A percentile compares a stretch with the other conserved stretches of the same genome.
These are phyloP conservation scores for Penium margaritaceum DNA, from an alignment of 139 green algal genomes.

Conservation along the genomic window DNA sequence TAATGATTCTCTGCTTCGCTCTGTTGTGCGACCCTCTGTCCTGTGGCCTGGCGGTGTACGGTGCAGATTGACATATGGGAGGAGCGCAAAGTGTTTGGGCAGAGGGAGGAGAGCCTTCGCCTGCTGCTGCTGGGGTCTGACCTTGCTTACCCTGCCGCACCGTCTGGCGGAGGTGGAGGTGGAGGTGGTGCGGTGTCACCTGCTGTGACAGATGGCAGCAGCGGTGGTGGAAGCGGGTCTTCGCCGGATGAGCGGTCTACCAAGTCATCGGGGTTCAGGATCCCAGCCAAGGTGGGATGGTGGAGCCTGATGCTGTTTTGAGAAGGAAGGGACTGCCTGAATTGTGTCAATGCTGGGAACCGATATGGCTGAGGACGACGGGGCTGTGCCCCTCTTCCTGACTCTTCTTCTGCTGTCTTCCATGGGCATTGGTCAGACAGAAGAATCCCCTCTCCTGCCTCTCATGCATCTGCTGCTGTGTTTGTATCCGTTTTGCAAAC, in stretches of 20 bases:
- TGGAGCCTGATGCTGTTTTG: neutral
- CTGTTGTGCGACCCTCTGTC: no score
- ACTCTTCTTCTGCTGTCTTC: no score
- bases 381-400: no score
- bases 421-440: no score
- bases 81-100: conserved; percentile 42
- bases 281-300: neutral
- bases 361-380: no score
- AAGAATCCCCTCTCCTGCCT: neutral
- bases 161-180: neutral
- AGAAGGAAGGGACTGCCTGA: neutral
- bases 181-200: neutral
- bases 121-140: conserved; percentile 15
- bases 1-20: no score
- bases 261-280: neutral
- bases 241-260: neutral
- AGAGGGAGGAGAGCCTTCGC: conserved; percentile 13
- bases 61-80: conserved; percentile 46
- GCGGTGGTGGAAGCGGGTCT: no score
- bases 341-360: no score
- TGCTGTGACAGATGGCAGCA: neutral
- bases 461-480: neutral
- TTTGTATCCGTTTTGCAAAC: no score
- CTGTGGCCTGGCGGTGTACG: no score
- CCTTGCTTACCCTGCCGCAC: neutral